Percentiles rank a stretch among this genome's conserved stretches.
phyloP scores from a whole-genome alignment of 1,284 basidiomycete genomes.

The Schizophyllum amplum region DNA sequence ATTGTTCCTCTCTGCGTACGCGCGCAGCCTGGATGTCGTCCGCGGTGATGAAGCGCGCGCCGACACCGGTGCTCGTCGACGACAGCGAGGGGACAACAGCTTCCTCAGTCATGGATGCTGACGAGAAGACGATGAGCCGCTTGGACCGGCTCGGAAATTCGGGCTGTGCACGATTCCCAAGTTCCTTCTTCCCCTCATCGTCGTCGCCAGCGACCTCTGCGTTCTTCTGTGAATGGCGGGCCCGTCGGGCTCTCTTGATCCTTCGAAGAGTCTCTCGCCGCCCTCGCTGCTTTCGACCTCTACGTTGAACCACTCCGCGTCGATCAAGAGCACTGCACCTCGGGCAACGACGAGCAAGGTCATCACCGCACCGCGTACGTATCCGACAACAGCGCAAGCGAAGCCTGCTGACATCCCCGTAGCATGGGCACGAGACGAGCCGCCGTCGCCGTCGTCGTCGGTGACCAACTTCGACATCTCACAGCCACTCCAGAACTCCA shows the following conservation, averaged over 20 bases:
- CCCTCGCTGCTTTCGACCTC: conserved; percentile 21
- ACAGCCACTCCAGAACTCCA: conserved; percentile 22
- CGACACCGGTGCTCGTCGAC: conserved; percentile 49
- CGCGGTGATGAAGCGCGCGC: conserved; percentile 75
- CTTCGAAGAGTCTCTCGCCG: conserved; percentile 7
- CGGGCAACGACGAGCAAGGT: conserved; percentile 21
- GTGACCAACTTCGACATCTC: conserved; percentile 11
- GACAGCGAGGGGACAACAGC: conserved; percentile 52
- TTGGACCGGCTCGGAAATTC: not conserved
- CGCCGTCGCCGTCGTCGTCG: conserved; percentile 57
- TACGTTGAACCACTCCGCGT: conserved; percentile 30
- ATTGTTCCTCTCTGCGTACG: conserved; percentile 73
- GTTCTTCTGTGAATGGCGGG: not conserved
- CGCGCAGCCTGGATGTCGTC: conserved; percentile 75
- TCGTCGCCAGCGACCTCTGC: not conserved
- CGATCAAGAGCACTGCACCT: too few relatives aligned
- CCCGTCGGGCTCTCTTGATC: not conserved
- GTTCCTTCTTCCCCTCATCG: not conserved
- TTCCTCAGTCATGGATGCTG: conserved; percentile 32
- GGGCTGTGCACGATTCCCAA: not conserved
- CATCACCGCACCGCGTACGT: conserved; percentile 65
- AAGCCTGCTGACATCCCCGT: conserved; percentile 10
- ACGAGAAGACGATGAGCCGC: not conserved
- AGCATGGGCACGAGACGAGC: conserved; percentile 81
- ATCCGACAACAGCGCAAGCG: conserved; percentile 5